These are phyloP conservation scores for Neckera pumila DNA, from an alignment of 225 moss, liverwort and hornwort genomes.

Conservation along the genomic window DNA sequence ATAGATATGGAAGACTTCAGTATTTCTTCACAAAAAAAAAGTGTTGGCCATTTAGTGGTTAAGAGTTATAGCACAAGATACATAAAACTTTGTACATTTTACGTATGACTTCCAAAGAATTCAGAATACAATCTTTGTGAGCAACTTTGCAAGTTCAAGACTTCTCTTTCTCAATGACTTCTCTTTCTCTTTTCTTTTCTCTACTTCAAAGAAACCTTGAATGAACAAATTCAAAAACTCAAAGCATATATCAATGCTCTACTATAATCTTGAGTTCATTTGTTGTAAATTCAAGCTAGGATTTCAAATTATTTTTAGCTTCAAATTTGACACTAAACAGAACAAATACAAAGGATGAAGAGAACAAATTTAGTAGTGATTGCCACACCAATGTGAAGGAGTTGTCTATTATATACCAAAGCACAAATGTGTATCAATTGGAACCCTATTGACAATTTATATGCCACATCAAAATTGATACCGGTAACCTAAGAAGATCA, in stretches of 20 bases:
- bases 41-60: not conserved
- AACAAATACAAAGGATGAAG: not conserved
- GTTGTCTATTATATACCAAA: too few species aligned
- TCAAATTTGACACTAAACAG: not conserved
- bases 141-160: not conserved
- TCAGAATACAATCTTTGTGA: not conserved
- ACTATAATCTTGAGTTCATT: not conserved
- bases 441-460: too few species aligned
- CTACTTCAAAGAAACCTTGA: not conserved
- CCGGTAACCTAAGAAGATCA: too few species aligned
- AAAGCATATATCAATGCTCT: not conserved
- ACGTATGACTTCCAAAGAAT: not conserved
- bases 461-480: too few species aligned
- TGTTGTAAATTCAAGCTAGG: not conserved
- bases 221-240: not conserved
- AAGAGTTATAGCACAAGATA: not conserved
- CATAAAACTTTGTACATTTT: not conserved
- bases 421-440: too few species aligned
- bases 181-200: not conserved
- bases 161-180: not conserved
- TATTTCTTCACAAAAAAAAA: not conserved
- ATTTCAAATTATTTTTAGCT: not conserved
- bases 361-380: not conserved
- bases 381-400: too few species aligned
- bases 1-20: accelerated